phyloP scores from a whole-genome alignment of 2,329 filamentous ascomycete species.

The Trichoderma atrobrunneum region DNA sequence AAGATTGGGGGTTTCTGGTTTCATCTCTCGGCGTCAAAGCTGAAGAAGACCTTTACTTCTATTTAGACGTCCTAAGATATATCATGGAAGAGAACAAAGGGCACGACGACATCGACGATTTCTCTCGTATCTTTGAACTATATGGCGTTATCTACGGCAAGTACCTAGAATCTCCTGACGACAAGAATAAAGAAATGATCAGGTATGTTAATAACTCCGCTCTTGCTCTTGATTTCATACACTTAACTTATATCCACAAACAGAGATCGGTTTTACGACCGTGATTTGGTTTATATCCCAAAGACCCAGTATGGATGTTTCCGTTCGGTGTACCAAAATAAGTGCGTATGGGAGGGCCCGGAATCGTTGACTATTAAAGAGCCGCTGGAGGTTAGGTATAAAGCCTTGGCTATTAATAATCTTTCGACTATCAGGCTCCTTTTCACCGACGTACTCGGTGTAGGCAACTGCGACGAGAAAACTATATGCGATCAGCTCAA shows the following conservation, averaged over 20 bases:
- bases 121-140: neutral
- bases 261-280: no score
- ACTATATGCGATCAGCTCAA: neutral
- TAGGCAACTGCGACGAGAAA: neutral
- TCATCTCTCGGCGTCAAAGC: neutral
- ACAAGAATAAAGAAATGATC: neutral
- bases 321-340: no score
- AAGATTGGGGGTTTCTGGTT: neutral
- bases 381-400: neutral
- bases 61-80: neutral
- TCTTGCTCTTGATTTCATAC: no score
- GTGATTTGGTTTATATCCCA: neutral
- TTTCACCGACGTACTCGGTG: neutral
- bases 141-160: neutral
- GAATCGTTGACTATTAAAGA: neutral
- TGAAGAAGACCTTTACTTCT: neutral
- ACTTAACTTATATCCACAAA: no score
- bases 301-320: no score
- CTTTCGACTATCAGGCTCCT: neutral
- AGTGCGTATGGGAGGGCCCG: neutral
- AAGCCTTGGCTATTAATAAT: neutral
- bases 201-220: no score
- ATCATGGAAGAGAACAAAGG: neutral
- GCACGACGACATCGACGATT: neutral
- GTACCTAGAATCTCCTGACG: neutral